Evolutionary conservation across 257 asterid genomes (phyloP).

Genomic region (Lantana camara): DNA sequence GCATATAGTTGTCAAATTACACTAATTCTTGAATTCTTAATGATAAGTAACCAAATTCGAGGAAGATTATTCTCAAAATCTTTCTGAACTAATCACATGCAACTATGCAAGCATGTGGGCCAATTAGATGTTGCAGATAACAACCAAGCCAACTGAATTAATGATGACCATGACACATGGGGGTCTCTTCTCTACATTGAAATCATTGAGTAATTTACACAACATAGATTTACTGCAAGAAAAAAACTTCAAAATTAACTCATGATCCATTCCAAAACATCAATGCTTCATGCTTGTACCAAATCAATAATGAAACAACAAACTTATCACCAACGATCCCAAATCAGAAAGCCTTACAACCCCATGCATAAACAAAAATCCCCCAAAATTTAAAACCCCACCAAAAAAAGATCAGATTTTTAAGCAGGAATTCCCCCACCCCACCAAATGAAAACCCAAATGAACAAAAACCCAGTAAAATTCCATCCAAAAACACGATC

Average conservation of each 20-base stretch:
- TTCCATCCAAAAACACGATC: background rate
- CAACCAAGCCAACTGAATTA: background rate
- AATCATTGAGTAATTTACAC: background rate
- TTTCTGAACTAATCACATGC: no score
- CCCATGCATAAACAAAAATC: background rate
- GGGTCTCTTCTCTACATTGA: background rate
- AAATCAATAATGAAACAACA: background rate
- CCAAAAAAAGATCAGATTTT: conserved; percentile 14
- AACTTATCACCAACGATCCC: background rate
- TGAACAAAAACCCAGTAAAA: conserved; percentile 8
- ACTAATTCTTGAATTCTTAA: conserved; percentile 5
- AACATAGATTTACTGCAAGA: background rate
- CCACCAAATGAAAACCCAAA: background rate
- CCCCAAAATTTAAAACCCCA: conserved; percentile 2
- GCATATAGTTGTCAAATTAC: background rate
- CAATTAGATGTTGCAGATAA: conserved; percentile 2
- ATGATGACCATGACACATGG: background rate
- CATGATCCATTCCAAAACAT: conserved; percentile 5
- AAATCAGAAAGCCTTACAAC: background rate
- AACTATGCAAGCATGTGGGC: no score
- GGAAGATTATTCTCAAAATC: background rate
- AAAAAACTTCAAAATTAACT: background rate
- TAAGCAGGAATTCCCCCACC: conserved; percentile 11
- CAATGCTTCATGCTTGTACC: background rate
- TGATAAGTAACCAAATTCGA: background rate